phyloP scores from a whole-genome alignment of 257 asterid genomes.

The Solanum pinnatisectum region DNA sequence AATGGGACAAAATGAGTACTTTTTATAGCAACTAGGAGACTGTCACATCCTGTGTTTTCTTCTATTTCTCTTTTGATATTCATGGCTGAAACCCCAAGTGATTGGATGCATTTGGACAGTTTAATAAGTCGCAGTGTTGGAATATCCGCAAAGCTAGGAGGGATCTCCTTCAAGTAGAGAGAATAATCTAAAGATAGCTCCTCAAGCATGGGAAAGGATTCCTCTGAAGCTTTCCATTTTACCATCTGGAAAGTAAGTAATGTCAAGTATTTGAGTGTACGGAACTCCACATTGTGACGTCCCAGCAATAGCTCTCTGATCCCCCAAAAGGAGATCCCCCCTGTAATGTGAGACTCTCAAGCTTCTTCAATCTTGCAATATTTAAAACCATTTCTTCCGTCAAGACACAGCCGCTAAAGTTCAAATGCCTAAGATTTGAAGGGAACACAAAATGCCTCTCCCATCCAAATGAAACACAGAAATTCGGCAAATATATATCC shows the following conservation, averaged over 20 bases:
- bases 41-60: no score
- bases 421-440: neutral
- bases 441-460: neutral
- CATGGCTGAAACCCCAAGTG: no score
- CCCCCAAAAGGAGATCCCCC: no score
- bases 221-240: neutral
- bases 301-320: neutral
- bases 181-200: neutral
- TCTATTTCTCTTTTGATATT: no score
- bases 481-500: no score
- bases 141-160: neutral
- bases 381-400: neutral
- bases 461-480: neutral
- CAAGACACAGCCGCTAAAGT: neutral
- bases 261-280: neutral
- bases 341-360: no score
- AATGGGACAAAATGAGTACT: no score
- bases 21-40: no score
- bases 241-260: fast-evolving
- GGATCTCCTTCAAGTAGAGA: neutral
- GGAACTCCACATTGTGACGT: neutral
- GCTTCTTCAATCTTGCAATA: no score
- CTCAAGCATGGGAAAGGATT: neutral
- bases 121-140: neutral
- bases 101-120: fast-evolving